Evolutionary conservation across 2,329 filamentous ascomycete genomes (phyloP), one percentile per base, ranked within the genome.

Genomic region (Colletotrichum endophyticum): DNA sequence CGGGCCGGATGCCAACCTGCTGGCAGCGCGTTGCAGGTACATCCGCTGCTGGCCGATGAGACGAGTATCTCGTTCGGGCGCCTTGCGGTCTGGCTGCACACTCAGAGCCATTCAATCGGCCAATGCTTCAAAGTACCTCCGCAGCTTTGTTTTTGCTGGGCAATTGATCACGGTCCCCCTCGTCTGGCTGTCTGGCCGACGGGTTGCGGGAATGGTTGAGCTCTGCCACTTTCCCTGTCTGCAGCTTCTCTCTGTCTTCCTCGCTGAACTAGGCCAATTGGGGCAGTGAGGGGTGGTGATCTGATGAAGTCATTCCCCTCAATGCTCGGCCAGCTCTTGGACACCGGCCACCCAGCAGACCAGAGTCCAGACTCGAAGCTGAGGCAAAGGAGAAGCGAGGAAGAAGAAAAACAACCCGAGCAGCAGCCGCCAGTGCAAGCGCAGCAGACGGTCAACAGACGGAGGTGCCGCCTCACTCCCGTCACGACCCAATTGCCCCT

Each of bases 261-360:
- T 27, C 6, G 44, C 28, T 25, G 25, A 57, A 56, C 72, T 67
- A 75, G 25, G 53, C 66, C 56, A 57, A 68, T 71, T n/a, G 61
- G 72, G 63, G 32, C 44, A 49, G 16, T 13, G 32, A 59, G 16
- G 63, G 53, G 62, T n/a, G 44, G 11, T 28, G 28, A 53, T 36
- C 30, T 32, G 44, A 74, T 76, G 71, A 74, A 76, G 74, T 74
- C 74, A 74, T 74, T 66, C 44, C 66, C 15, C 49, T 64, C 68
- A 44, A 19, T 63, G 19, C 59, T 22, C 64, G 44, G 34, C 69
- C 61, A 25, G 49, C 67, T 66, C 49, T 61, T 73, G 49, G 27
- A 61, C 39, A 67, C 15, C n/a, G 28, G 59, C 19, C 25, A 19
- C 34, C 15, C 67, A 22, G 22, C 27, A 69, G 49, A 28, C n/a